Evolutionary conservation across 345 rosid species (phyloP).

Genomic region (Excoecaria cochinchinensis): DNA sequence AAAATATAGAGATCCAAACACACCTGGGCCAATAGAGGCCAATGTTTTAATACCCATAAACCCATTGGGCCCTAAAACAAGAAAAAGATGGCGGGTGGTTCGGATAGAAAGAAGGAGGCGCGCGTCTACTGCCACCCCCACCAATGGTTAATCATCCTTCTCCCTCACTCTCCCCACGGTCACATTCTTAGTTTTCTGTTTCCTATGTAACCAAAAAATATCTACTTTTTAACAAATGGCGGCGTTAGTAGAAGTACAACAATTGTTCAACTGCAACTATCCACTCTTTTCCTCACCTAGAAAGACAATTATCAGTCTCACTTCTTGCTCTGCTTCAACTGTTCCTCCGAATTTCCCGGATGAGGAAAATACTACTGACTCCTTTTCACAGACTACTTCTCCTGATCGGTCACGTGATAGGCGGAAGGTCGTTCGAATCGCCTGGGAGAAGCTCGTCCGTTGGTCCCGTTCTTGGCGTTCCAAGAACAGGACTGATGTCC

Average conservation of each 20-base stretch:
- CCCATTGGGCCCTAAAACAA: no score
- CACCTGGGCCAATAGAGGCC: neutral
- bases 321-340: constrained; percentile 30
- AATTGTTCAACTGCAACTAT: constrained; percentile 1
- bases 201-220: no score
- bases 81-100: no score
- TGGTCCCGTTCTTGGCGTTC: constrained; percentile 93
- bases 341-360: neutral
- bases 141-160: no score
- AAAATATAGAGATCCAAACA: no score
- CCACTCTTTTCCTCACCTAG: neutral
- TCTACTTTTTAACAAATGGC: neutral
- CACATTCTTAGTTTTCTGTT: neutral
- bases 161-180: no score
- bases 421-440: constrained; percentile 66
- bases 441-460: constrained; percentile 87
- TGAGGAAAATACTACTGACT: neutral
- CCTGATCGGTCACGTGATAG: constrained; percentile 46
- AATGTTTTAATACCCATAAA: no score
- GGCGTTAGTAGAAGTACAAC: constrained; percentile 1
- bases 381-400: constrained; percentile 12
- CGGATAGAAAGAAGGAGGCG: no score
- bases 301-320: neutral
- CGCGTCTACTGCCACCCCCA: no score
- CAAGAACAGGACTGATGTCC: constrained; percentile 69